Conservation (phyloP, 2,329 filamentous ascomycete species). For the Aurifilum marmelostoma region DNA sequence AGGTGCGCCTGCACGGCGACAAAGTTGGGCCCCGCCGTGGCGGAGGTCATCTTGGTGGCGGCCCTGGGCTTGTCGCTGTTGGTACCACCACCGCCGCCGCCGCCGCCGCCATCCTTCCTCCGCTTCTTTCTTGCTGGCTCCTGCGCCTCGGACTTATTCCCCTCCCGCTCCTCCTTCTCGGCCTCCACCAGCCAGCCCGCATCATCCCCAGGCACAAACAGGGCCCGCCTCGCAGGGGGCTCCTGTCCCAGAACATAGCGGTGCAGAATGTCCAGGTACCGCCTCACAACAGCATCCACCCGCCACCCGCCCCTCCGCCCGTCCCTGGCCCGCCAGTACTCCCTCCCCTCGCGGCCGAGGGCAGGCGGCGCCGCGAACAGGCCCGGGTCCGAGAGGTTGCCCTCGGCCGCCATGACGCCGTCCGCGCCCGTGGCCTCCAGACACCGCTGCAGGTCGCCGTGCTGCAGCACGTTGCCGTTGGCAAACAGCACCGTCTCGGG, state of each 20-base stretch:
- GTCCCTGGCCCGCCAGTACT: conserved; percentile 83
- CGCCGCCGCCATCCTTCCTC: conserved; percentile 42
- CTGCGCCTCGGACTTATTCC: conserved; percentile 37
- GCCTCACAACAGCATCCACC: conserved; percentile 82
- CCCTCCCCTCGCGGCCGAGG: conserved; percentile 67
- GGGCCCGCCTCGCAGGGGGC: conserved; percentile 68
- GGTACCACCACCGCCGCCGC: conserved; percentile 32
- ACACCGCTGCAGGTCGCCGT: conserved; percentile 76
- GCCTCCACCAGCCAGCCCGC: conserved; percentile 50
- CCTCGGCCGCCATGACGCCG: conserved; percentile 94
- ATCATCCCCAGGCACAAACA: conserved; percentile 71
- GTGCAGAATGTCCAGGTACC: conserved; percentile 91
- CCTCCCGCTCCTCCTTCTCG: conserved; percentile 33
- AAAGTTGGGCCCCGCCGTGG: conserved; percentile 61
- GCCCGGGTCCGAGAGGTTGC: conserved; percentile 87
- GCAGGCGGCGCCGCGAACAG: conserved; percentile 76
- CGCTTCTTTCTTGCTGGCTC: conserved; percentile 58
- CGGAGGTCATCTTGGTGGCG: conserved; percentile 26
- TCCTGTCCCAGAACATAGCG: conserved; percentile 69
- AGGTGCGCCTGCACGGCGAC: conserved; percentile 86
- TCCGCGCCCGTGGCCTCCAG: conserved; percentile 85
- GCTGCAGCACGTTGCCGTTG: conserved; percentile 89
- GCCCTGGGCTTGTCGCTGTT: conserved; percentile 28
- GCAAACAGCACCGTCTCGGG: conserved; percentile 91
- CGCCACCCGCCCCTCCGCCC: conserved; percentile 85